Evolutionary conservation across 176 grass and related monocot species (phyloP), one percentile per base, ranked within the genome.

Genomic region (Panicum miliaceum): DNA sequence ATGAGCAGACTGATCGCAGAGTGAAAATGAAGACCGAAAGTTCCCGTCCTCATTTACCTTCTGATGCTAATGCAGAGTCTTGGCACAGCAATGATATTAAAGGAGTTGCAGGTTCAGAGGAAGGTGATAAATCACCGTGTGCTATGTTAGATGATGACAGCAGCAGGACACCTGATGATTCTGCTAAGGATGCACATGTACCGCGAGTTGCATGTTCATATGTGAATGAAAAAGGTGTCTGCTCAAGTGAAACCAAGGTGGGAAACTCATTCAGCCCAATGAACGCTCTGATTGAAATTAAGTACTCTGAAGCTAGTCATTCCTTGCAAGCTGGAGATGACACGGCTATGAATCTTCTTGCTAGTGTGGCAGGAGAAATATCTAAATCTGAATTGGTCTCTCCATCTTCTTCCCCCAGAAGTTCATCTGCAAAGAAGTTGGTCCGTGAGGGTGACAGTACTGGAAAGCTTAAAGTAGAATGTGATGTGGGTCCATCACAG

Each of bases 311-410:
- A 80, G 56, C 82, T 77, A 82, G 77, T 71, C 85, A 76, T 88
- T 80, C 92, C 11, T 73, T 94, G 65, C 85, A 74, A 53, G 88
- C 85, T 85, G 92, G 92, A 74, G 94, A 94, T 54, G 94, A 97
- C 74, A 77, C 85, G 7, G 90, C 92, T 56, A 97, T 94, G 92
- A 97, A 97, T 91, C 89, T 97, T 85, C 94, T 97, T 80, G 92
- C 94, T 80, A 97, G 88, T 75, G 94, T 97, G 35, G 94, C 94
- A 82, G 94, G 90, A n/a, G 90, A 94, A 87, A 90, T 97, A 84
- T 94, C 90, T 68, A 90, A 94, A 86, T 94, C 90, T 78, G 86
- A 92, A 76, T 68, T 97, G 75, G 89, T 81, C 66, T 81, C 91
- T 8, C 81, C 91, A 82, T 71, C 75, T 53, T 57, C 41, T 76